Percentiles rank a stretch among this genome's conserved stretches.
Conservation (phyloP, 1,284 basidiomycete genomes). For the Takashimella tepidaria region DNA sequence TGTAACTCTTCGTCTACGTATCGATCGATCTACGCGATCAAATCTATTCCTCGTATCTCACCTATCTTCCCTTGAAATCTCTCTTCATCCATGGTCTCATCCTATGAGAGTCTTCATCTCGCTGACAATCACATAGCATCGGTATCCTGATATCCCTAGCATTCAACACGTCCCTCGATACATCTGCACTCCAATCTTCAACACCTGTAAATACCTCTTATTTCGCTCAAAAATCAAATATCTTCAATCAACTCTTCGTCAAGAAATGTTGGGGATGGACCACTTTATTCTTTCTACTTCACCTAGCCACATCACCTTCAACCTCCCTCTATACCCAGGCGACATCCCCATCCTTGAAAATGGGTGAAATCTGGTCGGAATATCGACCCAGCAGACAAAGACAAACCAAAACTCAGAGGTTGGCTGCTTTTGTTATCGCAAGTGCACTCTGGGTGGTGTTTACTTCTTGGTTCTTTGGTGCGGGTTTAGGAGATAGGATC, state of each 20-base stretch:
- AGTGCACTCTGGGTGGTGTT: constrained; percentile 69
- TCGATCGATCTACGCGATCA: too few relatives aligned
- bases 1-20: too few relatives aligned
- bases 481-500: constrained; percentile 71
- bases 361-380: not conserved
- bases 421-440: constrained; percentile 60
- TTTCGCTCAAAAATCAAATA: constrained; percentile 76
- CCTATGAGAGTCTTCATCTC: too few relatives aligned
- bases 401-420: constrained; percentile 49
- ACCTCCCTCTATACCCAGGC: not conserved
- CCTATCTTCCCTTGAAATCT: too few relatives aligned
- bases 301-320: constrained; percentile 30
- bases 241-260: constrained; percentile 79
- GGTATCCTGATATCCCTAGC: constrained; percentile 53
- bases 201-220: constrained; percentile 50
- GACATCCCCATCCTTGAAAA: not conserved
- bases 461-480: constrained; percentile 89
- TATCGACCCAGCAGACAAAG: constrained; percentile 11
- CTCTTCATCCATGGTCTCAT: too few relatives aligned
- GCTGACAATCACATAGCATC: constrained; percentile 14
- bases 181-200: constrained; percentile 43
- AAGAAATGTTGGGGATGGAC: constrained; percentile 94
- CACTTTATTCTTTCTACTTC: constrained; percentile 57
- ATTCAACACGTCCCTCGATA: constrained; percentile 52
- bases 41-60: too few relatives aligned